A percentile compares a stretch with the other conserved stretches of the same genome.
Evolutionary conservation across 1,284 basidiomycete species (phyloP).

Genomic region (Caloboletus firmus): DNA sequence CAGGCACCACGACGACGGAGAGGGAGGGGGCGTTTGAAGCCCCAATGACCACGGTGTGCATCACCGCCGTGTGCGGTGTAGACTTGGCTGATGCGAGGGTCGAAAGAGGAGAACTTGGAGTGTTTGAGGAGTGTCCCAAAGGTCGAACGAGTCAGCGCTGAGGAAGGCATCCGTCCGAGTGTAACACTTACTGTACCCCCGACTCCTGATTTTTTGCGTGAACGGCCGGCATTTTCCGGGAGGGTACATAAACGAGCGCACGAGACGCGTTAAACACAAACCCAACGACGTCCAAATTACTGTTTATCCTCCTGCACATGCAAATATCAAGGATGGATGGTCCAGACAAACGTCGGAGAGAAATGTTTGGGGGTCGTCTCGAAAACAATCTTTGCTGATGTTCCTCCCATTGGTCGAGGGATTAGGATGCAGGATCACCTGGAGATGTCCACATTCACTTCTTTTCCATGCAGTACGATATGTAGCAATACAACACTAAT

Average conservation of each 20-base stretch:
- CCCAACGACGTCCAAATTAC: slow-evolving; percentile 73
- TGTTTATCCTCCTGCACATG: slow-evolving; percentile 56
- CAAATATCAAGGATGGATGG: slow-evolving; percentile 60
- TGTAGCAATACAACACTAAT: slow-evolving; percentile 5
- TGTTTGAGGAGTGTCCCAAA: slow-evolving; percentile 71
- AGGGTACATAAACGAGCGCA: slow-evolving; percentile 14
- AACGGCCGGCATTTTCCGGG: slow-evolving; percentile 31
- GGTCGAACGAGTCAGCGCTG: slow-evolving; percentile 50
- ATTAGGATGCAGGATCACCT: slow-evolving; percentile 88
- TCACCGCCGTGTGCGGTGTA: slow-evolving; percentile 68
- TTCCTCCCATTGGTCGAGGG: slow-evolving; percentile 83
- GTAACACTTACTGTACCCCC: too few species aligned
- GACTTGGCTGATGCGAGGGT: slow-evolving; percentile 69
- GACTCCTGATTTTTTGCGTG: not conserved
- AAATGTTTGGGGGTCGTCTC: slow-evolving; percentile 49
- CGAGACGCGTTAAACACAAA: slow-evolving; percentile 9
- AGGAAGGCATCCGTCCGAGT: slow-evolving; percentile 32
- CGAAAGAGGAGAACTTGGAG: slow-evolving; percentile 75
- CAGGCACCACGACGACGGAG: slow-evolving; percentile 60
- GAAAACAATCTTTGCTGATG: slow-evolving; percentile 90
- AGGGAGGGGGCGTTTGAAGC: slow-evolving; percentile 73
- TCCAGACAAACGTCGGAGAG: slow-evolving; percentile 89
- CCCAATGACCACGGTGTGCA: slow-evolving; percentile 73
- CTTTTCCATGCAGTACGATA: slow-evolving; percentile 12
- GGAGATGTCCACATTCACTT: slow-evolving; percentile 57